Evolutionary conservation across 2,329 filamentous ascomycete genomes (phyloP).

Genomic region (Talaromyces islandicus): DNA sequence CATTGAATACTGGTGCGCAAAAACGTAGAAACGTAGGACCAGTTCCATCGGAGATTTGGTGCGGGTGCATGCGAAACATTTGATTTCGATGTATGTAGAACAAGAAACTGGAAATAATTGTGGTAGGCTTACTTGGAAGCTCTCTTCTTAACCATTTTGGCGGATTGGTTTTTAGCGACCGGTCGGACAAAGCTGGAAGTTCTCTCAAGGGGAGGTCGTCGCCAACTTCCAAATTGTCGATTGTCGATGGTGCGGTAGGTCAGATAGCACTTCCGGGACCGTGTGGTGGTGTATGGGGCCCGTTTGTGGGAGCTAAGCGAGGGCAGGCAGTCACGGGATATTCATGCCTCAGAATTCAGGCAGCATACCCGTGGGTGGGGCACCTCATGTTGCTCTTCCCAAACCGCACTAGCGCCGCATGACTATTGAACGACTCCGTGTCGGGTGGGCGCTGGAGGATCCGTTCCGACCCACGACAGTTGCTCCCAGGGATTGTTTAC

Average conservation of each 20-base stretch:
- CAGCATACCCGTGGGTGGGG: not conserved
- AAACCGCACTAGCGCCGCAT: not conserved
- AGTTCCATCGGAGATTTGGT: not conserved
- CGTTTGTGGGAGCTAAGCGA: conserved; percentile 35
- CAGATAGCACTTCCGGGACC: conserved; percentile 20
- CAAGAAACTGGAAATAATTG: not conserved
- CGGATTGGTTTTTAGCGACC: conserved; percentile 37
- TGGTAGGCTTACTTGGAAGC: conserved; percentile 59
- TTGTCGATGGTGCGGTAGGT: conserved; percentile 37
- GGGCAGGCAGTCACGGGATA: conserved; percentile 23
- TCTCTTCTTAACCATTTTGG: conserved; percentile 71
- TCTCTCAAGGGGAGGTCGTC: conserved; percentile 18
- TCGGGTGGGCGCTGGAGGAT: not conserved
- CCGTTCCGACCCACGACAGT: conserved; percentile 10
- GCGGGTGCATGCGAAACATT: not conserved
- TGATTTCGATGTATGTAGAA: not conserved
- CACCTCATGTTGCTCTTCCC: not conserved
- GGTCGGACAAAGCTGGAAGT: conserved; percentile 24
- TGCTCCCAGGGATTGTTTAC: conserved; percentile 12
- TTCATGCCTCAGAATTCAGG: conserved; percentile 13
- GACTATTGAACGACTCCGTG: not conserved
- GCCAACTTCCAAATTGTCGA: conserved; percentile 19
- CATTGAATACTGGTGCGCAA: not conserved
- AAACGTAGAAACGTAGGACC: not conserved
- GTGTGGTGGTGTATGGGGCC: conserved; percentile 22